Percentiles rank a stretch among this genome's conserved stretches.
phyloP scores from a whole-genome alignment of 306 rosid species.

The apple (Malus domestica) region ASM211411v1 NC_041801.1:3537001-3537500 shows the following conservation, averaged over 20 bases:
- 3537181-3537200: no score
- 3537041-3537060: background rate
- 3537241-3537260: no score
- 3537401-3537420: background rate
- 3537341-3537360: no score
- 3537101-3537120: background rate
- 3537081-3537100: background rate
- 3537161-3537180: no score
- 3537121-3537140: background rate
- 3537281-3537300: no score
- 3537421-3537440: background rate
- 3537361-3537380: no score
- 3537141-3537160: background rate
- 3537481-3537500: background rate
- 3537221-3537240: rapidly evolving
- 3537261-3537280: no score
- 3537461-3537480: no score
- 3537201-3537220: rapidly evolving
- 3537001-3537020: background rate
- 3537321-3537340: no score
- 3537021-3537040: background rate
- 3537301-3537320: no score
- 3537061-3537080: background rate
- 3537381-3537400: background rate
- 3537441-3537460: background rate